A percentile compares a stretch with the other conserved stretches of the same genome.
phyloP scores from a whole-genome alignment of 179 eudicot genomes.

The Kewa caespitosa region DNA sequence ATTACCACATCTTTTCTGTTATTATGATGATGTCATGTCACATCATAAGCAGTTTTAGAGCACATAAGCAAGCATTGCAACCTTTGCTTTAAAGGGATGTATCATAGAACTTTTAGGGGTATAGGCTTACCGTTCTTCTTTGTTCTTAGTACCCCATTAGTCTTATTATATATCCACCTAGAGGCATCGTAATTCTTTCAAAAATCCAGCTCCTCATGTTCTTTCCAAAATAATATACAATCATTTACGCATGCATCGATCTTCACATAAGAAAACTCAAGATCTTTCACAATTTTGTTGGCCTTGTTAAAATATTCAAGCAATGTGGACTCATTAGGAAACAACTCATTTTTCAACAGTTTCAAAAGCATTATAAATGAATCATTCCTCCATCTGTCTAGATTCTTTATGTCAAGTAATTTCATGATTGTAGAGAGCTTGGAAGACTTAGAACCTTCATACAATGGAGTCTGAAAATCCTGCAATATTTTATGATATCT shows the following conservation, averaged over 20 bases:
- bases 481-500: too few relatives aligned
- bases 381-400: constrained; percentile 3
- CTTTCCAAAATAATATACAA: constrained; percentile 1
- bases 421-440: neutral
- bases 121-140: neutral
- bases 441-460: neutral
- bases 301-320: neutral
- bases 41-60: neutral
- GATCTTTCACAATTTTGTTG: neutral
- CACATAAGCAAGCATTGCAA: neutral
- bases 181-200: neutral
- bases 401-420: constrained; percentile 1
- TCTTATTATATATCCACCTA: constrained; percentile 6
- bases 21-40: too few relatives aligned
- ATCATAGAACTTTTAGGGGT: neutral
- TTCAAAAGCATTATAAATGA: neutral
- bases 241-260: neutral
- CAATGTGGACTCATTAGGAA: neutral
- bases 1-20: too few relatives aligned
- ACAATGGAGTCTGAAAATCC: too few relatives aligned
- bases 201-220: neutral
- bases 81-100: neutral
- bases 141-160: neutral
- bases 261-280: neutral
- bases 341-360: neutral